Percentiles rank a stretch among this genome's conserved stretches.
Evolutionary conservation across 2,329 filamentous ascomycete species (phyloP).

Genomic region (Cytospora schulzeri): DNA sequence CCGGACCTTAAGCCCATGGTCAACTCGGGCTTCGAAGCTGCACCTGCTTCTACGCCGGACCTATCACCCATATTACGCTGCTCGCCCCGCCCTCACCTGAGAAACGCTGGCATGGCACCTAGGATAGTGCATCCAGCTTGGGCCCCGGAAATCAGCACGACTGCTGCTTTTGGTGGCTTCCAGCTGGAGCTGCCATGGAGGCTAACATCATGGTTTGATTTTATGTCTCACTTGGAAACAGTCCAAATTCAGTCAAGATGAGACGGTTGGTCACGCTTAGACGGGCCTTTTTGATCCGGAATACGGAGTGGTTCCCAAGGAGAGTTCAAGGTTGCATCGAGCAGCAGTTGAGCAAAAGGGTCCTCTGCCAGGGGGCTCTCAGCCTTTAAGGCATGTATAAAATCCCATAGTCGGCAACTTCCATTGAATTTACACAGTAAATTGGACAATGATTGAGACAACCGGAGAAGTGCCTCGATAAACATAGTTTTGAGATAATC

Average conservation of each 20-base stretch:
- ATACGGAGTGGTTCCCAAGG: neutral
- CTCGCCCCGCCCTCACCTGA: neutral
- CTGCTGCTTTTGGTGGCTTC: neutral
- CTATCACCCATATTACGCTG: neutral
- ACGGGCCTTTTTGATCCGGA: neutral
- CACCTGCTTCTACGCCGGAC: neutral
- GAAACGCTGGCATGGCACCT: neutral
- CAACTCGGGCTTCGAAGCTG: neutral
- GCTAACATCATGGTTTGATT: neutral
- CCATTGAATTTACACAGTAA: too few species aligned
- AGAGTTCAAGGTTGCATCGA: too few species aligned
- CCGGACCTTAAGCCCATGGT: neutral
- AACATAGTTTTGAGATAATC: too few species aligned
- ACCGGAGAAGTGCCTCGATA: too few species aligned
- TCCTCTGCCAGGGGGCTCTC: neutral
- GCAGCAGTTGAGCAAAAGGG: neutral
- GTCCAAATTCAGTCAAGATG: neutral
- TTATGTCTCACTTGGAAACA: neutral
- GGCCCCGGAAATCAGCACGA: neutral
- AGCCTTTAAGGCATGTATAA: too few species aligned
- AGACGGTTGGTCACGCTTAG: neutral
- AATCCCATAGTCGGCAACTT: too few species aligned
- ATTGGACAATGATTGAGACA: too few species aligned
- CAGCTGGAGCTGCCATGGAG: too few species aligned
- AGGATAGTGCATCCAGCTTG: neutral